These are phyloP conservation scores for Boletus rufocinnamomeus DNA, from an alignment of 768 basidiomycete genomes.

Conservation along the genomic window DNA sequence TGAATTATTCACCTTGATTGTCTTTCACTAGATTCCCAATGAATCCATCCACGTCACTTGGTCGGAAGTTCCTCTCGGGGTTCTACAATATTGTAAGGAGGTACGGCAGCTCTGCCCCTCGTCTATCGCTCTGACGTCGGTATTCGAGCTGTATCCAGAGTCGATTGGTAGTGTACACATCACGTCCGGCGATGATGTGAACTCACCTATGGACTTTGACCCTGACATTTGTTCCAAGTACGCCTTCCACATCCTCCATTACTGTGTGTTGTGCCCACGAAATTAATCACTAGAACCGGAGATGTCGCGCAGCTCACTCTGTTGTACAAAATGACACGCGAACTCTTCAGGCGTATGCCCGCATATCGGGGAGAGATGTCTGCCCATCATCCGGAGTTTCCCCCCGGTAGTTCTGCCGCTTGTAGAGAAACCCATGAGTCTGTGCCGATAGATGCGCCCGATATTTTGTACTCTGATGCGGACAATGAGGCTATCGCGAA, in stretches of 20 bases:
- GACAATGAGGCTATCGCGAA: slow-evolving; percentile 38
- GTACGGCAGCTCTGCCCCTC: not conserved
- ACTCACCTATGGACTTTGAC: slow-evolving; percentile 47
- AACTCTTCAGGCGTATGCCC: slow-evolving; percentile 56
- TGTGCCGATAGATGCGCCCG: slow-evolving; percentile 28
- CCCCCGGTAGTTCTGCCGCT: slow-evolving; percentile 29
- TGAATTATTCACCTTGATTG: not conserved
- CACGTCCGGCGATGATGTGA: slow-evolving; percentile 40
- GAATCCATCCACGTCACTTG: slow-evolving; percentile 14
- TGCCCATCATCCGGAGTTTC: slow-evolving; percentile 33
- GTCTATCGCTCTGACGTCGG: not conserved
- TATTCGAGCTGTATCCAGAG: slow-evolving; percentile 42
- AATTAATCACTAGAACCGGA: slow-evolving; percentile 10
- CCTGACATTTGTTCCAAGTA: slow-evolving; percentile 47
- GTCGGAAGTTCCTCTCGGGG: slow-evolving; percentile 32
- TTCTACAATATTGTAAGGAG: slow-evolving; percentile 37
- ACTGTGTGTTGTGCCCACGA: not conserved
- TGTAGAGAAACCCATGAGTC: slow-evolving; percentile 24
- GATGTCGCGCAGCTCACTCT: slow-evolving; percentile 50
- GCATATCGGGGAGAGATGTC: slow-evolving; percentile 25
- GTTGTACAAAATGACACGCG: slow-evolving; percentile 57
- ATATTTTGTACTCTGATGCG: slow-evolving; percentile 36
- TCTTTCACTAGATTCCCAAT: slow-evolving; percentile 28
- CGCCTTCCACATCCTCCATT: slow-evolving; percentile 1
- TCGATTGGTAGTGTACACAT: slow-evolving; percentile 53